Percentiles rank a stretch among this genome's conserved stretches.
Conservation (phyloP, 1,284 basidiomycete genomes). For the Pseudozyma tsukubaensis region DNA sequence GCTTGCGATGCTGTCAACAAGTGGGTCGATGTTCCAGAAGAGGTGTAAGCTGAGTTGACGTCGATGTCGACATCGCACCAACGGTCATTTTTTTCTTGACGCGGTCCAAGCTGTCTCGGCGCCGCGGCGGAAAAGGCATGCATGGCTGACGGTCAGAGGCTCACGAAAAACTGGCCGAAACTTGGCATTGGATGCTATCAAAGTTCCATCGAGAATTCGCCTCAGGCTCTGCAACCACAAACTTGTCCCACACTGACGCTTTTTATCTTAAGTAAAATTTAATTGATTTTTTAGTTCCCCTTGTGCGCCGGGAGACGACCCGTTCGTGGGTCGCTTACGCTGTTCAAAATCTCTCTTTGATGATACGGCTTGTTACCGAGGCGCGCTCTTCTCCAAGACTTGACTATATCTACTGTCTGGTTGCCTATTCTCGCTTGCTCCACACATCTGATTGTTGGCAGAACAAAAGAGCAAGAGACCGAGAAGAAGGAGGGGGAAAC, state of each 20-base stretch:
- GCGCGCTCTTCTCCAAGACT: slow-evolving; percentile 8
- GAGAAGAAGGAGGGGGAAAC: not conserved
- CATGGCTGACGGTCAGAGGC: not conserved
- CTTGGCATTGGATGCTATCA: no score
- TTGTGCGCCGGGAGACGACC: not conserved
- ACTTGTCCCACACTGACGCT: not conserved
- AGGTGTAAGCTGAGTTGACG: no score
- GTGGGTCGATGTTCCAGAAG: no score
- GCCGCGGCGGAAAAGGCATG: slow-evolving; percentile 3
- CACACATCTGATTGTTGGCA: not conserved
- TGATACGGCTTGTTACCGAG: slow-evolving; percentile 12
- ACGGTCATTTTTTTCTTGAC: slow-evolving; percentile 3
- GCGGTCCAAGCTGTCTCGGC: slow-evolving; percentile 5
- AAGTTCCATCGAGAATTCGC: no score
- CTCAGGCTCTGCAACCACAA: no score
- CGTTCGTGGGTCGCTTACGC: slow-evolving; percentile 15
- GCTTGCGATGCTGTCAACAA: no score
- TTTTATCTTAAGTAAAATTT: not conserved
- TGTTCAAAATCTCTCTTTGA: slow-evolving; percentile 5
- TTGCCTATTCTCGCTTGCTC: no score
- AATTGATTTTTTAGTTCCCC: not conserved
- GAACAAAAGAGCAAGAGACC: no score
- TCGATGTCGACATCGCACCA: not conserved
- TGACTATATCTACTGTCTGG: not conserved
- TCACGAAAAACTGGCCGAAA: no score